phyloP scores from a whole-genome alignment of 176 grass and related monocot species.

The Pontederia crassipes region DNA sequence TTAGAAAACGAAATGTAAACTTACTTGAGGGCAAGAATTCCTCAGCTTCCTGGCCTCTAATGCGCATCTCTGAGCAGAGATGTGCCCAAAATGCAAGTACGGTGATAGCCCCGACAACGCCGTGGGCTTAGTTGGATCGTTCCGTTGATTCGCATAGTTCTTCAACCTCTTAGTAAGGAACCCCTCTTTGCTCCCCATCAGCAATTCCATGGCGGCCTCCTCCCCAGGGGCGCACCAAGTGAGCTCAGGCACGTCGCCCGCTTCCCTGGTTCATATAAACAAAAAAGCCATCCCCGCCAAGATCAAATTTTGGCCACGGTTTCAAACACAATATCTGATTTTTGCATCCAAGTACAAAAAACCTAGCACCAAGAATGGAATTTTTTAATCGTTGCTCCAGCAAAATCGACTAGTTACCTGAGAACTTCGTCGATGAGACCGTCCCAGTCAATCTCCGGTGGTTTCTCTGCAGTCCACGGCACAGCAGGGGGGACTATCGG shows the following conservation, averaged over 20 bases:
- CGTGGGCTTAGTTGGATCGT: constrained; percentile 65
- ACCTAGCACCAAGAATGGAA: neutral
- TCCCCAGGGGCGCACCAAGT: constrained; percentile 76
- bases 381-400: neutral
- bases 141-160: constrained; percentile 49
- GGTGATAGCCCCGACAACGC: constrained; percentile 64
- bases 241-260: constrained; percentile 66
- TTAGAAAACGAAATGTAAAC: neutral
- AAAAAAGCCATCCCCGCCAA: neutral
- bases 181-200: constrained; percentile 57
- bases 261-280: constrained; percentile 38
- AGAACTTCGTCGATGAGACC: constrained; percentile 39
- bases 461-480: constrained; percentile 38
- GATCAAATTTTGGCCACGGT: neutral
- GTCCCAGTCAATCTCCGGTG: constrained; percentile 45
- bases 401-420: constrained; percentile 20
- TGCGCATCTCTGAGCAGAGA: constrained; percentile 82
- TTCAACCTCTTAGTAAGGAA: constrained; percentile 80
- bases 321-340: neutral
- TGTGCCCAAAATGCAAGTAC: constrained; percentile 92
- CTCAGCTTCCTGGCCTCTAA: constrained; percentile 44
- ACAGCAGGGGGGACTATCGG: constrained; percentile 10
- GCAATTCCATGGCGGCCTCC: constrained; percentile 42
- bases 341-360: no score
- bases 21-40: constrained; percentile 55